A percentile compares a stretch with the other conserved stretches of the same genome.
These are phyloP conservation scores for Saturnispora hagleri DNA, from an alignment of 805 yeast species.

Conservation along the genomic window DNA sequence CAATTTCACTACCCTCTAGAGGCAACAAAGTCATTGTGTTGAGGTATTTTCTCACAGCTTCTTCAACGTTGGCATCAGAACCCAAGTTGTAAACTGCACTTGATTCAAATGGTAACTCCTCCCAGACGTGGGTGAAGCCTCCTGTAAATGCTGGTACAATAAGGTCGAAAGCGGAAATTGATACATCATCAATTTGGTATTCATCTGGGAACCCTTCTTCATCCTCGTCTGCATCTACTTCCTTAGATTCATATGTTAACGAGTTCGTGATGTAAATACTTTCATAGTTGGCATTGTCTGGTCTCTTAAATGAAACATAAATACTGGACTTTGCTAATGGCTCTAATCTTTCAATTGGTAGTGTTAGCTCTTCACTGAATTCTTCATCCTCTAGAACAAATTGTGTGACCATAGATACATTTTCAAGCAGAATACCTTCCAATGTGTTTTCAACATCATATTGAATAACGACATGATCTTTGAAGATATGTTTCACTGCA, in stretches of 20 bases:
- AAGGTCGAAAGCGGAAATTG: conserved; percentile 72
- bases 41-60: conserved; percentile 47
- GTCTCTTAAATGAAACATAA: conserved; percentile 67
- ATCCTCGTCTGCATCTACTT: conserved; percentile 60
- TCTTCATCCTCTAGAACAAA: conserved; percentile 42
- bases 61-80: conserved; percentile 34
- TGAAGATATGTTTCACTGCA: conserved; percentile 76
- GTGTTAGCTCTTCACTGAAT: conserved; percentile 58
- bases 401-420: conserved; percentile 62
- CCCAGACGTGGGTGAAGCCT: conserved; percentile 64
- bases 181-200: conserved; percentile 79
- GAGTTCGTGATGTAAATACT: conserved; percentile 48
- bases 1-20: conserved; percentile 62
- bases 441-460: conserved; percentile 80
- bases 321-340: conserved; percentile 68
- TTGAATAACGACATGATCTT: conserved; percentile 65
- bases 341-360: conserved; percentile 62
- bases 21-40: conserved; percentile 55
- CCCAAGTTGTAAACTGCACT: conserved; percentile 61
- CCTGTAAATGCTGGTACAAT: conserved; percentile 70
- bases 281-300: conserved; percentile 29
- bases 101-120: conserved; percentile 55
- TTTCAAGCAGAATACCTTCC: conserved; percentile 64
- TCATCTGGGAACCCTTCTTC: conserved; percentile 90
- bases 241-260: conserved; percentile 68